Conservation (phyloP, 306 rosid species). For the Glycine tomentella region DNA sequence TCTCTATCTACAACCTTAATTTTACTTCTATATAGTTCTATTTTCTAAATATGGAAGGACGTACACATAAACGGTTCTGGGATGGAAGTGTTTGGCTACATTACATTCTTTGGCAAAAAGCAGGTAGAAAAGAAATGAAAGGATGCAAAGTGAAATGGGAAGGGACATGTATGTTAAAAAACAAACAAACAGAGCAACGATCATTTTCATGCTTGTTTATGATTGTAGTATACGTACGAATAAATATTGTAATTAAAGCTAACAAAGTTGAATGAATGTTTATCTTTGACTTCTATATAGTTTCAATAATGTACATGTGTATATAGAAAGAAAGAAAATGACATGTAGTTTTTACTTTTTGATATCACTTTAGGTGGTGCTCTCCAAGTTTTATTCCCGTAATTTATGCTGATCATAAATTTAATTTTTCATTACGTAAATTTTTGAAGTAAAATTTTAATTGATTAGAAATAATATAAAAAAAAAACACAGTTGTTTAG, state of each 20-base stretch:
- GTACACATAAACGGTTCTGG: not conserved
- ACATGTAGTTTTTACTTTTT: not conserved
- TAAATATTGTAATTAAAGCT: not conserved
- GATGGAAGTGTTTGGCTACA: not conserved
- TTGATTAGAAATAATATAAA: not conserved
- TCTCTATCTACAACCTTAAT: not conserved
- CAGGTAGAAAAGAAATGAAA: not conserved
- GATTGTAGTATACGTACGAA: not conserved
- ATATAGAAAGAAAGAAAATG: not conserved
- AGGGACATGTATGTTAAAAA: not conserved
- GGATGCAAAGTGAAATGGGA: not conserved
- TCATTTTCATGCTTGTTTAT: not conserved
- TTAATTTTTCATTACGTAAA: not conserved
- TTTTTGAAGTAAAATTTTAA: not conserved
- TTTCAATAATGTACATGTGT: not conserved
- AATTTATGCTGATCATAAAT: not conserved
- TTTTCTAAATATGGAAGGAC: not conserved
- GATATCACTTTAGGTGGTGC: not conserved
- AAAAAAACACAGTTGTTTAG: not conserved
- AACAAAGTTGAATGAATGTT: not conserved
- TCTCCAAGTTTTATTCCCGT: not conserved
- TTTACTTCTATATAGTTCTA: not conserved
- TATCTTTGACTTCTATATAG: not conserved
- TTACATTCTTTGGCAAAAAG: not conserved
- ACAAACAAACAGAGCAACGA: too few species aligned